Conservation (phyloP, 495 filamentous ascomycete species). For the Aspergillus avenaceus region DNA sequence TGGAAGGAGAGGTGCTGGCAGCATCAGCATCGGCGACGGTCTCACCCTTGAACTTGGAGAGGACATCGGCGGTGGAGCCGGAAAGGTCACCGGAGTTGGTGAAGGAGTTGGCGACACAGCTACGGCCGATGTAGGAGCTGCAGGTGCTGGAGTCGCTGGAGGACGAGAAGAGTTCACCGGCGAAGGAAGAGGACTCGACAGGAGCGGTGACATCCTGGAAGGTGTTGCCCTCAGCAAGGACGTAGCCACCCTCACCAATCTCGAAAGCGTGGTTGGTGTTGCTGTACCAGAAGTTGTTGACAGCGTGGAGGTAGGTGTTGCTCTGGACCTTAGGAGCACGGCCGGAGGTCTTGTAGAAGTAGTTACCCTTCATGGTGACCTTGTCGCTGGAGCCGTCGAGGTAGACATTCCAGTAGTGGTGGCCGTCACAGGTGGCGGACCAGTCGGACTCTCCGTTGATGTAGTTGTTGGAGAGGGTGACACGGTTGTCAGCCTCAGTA, state of each 20-base stretch:
- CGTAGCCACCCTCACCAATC: constrained; percentile 40
- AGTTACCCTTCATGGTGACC: constrained; percentile 45
- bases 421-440: constrained; percentile 41
- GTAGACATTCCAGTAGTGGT: constrained; percentile 47
- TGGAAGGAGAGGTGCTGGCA: background rate
- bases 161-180: constrained; percentile 30
- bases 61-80: constrained; percentile 10
- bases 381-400: constrained; percentile 36
- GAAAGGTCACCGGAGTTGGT: constrained; percentile 26
- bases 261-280: constrained; percentile 52
- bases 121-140: constrained; percentile 33
- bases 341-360: constrained; percentile 43
- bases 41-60: constrained; percentile 27
- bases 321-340: constrained; percentile 40
- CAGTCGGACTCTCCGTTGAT: constrained; percentile 37
- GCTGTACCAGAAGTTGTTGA: constrained; percentile 54
- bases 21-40: too few species aligned
- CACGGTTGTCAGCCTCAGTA: constrained; percentile 32
- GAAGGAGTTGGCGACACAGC: constrained; percentile 41
- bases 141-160: background rate
- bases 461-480: constrained; percentile 45
- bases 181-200: constrained; percentile 21
- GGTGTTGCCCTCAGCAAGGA: constrained; percentile 51
- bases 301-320: constrained; percentile 39
- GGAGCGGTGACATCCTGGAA: constrained; percentile 38